Evolutionary conservation across 2,329 filamentous ascomycete species (phyloP).

Genomic region (Stachybotrys chlorohalonatus): DNA sequence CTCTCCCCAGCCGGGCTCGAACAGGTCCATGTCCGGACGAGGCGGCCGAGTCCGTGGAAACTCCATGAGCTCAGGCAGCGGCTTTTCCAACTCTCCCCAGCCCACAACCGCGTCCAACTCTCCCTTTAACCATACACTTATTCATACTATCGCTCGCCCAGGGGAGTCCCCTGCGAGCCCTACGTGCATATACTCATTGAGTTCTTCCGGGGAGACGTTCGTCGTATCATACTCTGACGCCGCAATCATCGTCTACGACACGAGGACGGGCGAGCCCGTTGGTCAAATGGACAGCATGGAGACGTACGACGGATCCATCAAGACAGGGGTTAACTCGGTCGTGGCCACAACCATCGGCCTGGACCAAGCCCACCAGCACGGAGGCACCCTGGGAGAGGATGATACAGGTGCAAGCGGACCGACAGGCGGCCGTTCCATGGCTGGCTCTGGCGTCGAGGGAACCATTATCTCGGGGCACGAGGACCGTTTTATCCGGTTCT

Average conservation of each 20-base stretch:
- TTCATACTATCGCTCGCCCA: conserved; percentile 73
- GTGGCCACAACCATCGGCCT: conserved; percentile 79
- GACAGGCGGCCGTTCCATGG: conserved; percentile 57
- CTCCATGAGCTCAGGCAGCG: conserved; percentile 89
- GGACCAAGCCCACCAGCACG: conserved; percentile 54
- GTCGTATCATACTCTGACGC: conserved; percentile 91
- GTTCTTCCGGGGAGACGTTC: conserved; percentile 73
- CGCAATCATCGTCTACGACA: conserved; percentile 85
- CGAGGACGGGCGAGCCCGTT: conserved; percentile 81
- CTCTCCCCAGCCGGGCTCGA: conserved; percentile 63
- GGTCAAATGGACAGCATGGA: conserved; percentile 89
- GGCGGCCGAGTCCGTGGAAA: conserved; percentile 77
- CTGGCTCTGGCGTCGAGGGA: conserved; percentile 76
- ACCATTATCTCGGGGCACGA: conserved; percentile 95
- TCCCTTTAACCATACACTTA: conserved; percentile 77
- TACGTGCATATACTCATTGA: conserved; percentile 88
- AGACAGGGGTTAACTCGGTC: conserved; percentile 80
- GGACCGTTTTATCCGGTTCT: conserved; percentile 92
- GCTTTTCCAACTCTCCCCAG: conserved; percentile 83
- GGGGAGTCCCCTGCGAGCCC: conserved; percentile 63
- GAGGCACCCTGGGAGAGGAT: conserved; percentile 51
- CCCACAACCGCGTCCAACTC: conserved; percentile 77
- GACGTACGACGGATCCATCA: conserved; percentile 76
- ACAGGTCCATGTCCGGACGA: conserved; percentile 45
- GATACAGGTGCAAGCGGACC: conserved; percentile 71